Evolutionary conservation across 768 basidiomycete species (phyloP), one percentile per base, ranked within the genome.

Genomic region (Auricularia sp.): DNA sequence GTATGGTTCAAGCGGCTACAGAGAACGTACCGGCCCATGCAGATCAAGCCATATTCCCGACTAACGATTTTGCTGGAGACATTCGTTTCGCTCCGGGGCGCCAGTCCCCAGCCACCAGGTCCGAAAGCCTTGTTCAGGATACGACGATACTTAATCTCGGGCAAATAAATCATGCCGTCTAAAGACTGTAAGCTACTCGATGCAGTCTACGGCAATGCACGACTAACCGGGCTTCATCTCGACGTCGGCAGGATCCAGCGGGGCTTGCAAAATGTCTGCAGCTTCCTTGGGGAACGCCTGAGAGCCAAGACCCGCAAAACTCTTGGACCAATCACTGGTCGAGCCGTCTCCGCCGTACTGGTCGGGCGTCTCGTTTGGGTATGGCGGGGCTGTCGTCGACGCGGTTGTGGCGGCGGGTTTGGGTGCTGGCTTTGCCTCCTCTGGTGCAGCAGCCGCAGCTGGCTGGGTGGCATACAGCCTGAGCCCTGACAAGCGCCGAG

Each of bases 101-200:
- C 96, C 56, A 98, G 83, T 11, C 96, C 96, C 96, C 96, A 98
- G 4, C 88, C 94, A 6, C 96, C 96, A 21, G 96, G 96, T 11
- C 96, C 94, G 70, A 98, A 98, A 0, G 96, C 93, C 69, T 82
- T 86, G 78, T 98, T 98, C 59, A 98, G 76, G 39, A 92, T 86
- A 29, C 96, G 84, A 18, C 96, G 84, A 71, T 98, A 98, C 72
- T 97, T 96, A 71, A 98, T 98, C 75, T 98, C 96, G 21, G 96
- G 96, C 6, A 98, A 85, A 75, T 98, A 98, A 11, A 97, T 77
- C 51, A 98, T 80, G 3, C 96, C 96, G 69, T 98, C 96, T 96
- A 67, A 6, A 60, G 47, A 23, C 21, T 33, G 21, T 61, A 11
- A 47, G 39, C 18, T 62, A 63, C 39, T 12, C 29, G 29, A 29